Percentiles rank a stretch among this genome's conserved stretches.
Conservation (phyloP, 495 filamentous ascomycete genomes). For the Neurospora africana region DNA sequence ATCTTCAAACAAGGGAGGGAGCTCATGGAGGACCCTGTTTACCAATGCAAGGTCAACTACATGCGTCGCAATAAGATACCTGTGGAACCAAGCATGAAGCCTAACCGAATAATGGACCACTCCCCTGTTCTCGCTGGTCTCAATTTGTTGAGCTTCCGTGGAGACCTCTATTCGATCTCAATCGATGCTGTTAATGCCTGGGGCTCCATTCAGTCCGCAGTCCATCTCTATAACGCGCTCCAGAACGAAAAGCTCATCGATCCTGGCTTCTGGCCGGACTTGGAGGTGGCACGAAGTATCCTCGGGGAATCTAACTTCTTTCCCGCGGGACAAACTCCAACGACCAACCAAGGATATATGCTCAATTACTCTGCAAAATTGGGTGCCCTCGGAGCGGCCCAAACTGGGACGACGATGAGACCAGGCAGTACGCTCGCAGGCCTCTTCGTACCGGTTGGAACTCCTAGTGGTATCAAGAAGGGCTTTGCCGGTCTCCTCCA, state of each 20-base stretch:
- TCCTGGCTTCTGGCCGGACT: conserved; percentile 21
- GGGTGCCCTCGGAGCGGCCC: no score
- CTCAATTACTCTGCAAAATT: no score
- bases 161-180: conserved; percentile 9
- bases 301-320: conserved; percentile 20
- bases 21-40: conserved; percentile 11
- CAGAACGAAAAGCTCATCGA: conserved; percentile 17
- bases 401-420: no score
- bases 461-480: conserved; percentile 12
- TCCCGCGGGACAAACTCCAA: no score
- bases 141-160: conserved; percentile 19
- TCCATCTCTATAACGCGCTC: conserved; percentile 30
- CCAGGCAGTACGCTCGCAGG: no score
- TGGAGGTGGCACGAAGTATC: conserved; percentile 19
- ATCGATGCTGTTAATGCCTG: conserved; percentile 24
- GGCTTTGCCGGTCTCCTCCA: conserved; percentile 17
- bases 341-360: no score
- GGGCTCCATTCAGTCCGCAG: conserved; percentile 24
- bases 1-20: conserved; percentile 10
- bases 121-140: conserved; percentile 26
- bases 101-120: conserved; percentile 20
- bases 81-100: neutral
- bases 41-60: neutral
- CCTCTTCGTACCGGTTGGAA: no score
- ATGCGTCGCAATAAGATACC: neutral